These are phyloP conservation scores for Dactylorhiza incarnata DNA, from an alignment of 106 monocot genomes.

Conservation along the genomic window DNA sequence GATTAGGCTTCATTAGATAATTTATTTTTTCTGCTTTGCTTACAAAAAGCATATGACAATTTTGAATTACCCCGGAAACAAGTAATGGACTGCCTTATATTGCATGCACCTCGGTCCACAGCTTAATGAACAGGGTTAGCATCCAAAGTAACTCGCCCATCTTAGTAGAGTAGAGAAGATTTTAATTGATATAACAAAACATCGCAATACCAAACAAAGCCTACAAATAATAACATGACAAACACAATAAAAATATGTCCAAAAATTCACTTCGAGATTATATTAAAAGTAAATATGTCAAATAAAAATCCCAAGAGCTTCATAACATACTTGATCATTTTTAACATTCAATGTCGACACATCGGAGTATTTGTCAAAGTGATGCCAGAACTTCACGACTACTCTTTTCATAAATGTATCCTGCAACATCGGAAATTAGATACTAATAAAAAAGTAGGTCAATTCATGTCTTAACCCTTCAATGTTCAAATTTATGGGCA, in stretches of 20 bases:
- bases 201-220: background rate
- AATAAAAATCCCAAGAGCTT: background rate
- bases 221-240: background rate
- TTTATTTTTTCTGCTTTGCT: background rate
- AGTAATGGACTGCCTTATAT: background rate
- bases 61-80: background rate
- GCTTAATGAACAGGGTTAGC: background rate
- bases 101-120: background rate
- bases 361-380: conserved; percentile 43
- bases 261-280: background rate
- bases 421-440: conserved; percentile 24
- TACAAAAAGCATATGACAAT: background rate
- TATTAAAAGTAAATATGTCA: background rate
- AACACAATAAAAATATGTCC: background rate
- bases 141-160: background rate
- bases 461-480: background rate
- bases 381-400: conserved; percentile 60
- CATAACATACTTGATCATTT: conserved; percentile 24
- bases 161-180: background rate
- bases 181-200: background rate
- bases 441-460: background rate
- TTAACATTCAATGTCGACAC: conserved; percentile 13
- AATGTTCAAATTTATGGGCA: background rate
- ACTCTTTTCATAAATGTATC: conserved; percentile 57
- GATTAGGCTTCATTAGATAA: background rate